Conservation (phyloP, 208 protist species). For the Angomonas deanei region DNA sequence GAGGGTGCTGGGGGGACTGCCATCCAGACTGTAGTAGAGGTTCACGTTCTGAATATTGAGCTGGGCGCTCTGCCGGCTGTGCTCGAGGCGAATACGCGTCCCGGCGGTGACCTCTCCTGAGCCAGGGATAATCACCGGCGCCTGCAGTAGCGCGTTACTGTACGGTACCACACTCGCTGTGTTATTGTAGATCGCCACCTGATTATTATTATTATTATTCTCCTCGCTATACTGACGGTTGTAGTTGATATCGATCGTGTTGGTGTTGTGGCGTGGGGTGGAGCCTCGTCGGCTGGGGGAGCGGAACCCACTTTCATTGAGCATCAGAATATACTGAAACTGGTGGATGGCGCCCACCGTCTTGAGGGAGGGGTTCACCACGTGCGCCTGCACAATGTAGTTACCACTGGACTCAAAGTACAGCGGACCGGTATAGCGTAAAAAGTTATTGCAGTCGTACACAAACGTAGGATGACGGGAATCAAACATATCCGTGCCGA, state of each 20-base stretch:
- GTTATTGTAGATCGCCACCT: neutral
- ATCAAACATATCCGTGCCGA: conserved; percentile 51
- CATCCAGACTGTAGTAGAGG: conserved; percentile 79
- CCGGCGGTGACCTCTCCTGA: conserved; percentile 63
- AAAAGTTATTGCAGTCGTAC: conserved; percentile 23
- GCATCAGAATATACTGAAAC: conserved; percentile 37
- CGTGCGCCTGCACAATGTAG: conserved; percentile 65
- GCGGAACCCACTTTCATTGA: too few species aligned
- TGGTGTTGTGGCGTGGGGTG: neutral
- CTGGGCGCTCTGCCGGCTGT: conserved; percentile 31
- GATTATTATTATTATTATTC: too few species aligned
- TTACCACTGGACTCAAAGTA: conserved; percentile 41
- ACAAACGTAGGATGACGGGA: neutral
- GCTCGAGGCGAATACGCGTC: conserved; percentile 60
- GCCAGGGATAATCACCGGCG: conserved; percentile 50
- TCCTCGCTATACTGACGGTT: neutral
- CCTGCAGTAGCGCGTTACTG: conserved; percentile 8
- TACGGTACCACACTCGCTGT: neutral
- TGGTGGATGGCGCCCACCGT: conserved; percentile 60
- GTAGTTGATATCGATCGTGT: conserved; percentile 20
- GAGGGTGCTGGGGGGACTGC: conserved; percentile 57
- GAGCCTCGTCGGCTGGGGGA: neutral
- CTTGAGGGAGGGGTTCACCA: conserved; percentile 37
- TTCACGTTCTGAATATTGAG: conserved; percentile 23
- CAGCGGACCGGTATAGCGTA: conserved; percentile 54